phyloP scores from a whole-genome alignment of 495 filamentous ascomycete species.

The Hypomontagnella monticulosa region DNA sequence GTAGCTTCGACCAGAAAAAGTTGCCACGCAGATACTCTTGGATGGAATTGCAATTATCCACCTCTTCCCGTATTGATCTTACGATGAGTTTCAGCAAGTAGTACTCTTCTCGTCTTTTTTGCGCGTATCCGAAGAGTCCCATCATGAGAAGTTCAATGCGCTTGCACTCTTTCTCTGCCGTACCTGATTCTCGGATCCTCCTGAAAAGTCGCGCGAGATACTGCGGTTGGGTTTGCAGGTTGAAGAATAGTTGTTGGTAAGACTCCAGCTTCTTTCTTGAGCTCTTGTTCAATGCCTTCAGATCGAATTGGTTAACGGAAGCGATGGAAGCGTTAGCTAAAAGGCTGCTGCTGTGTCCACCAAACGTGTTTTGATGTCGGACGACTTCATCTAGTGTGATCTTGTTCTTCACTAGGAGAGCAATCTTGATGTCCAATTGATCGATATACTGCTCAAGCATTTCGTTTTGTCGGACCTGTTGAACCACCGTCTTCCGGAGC shows the following conservation, averaged over 20 bases:
- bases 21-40: slow-evolving; percentile 89
- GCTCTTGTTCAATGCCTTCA: slow-evolving; percentile 96
- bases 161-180: slow-evolving; percentile 90
- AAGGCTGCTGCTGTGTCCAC: slow-evolving; percentile 86
- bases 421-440: slow-evolving; percentile 98
- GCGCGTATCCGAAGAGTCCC: slow-evolving; percentile 96
- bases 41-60: slow-evolving; percentile 75
- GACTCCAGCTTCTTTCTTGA: slow-evolving; percentile 93
- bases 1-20: slow-evolving; percentile 91
- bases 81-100: slow-evolving; percentile 91
- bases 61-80: slow-evolving; percentile 84
- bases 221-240: slow-evolving; percentile 94
- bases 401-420: slow-evolving; percentile 97
- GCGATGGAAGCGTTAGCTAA: slow-evolving; percentile 87
- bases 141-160: slow-evolving; percentile 92
- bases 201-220: slow-evolving; percentile 91
- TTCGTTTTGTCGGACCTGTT: slow-evolving; percentile 96
- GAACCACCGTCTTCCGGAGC: slow-evolving; percentile 90
- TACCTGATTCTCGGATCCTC: slow-evolving; percentile 82
- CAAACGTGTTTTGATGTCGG: slow-evolving; percentile 95
- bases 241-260: slow-evolving; percentile 98
- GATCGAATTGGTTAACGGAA: slow-evolving; percentile 91
- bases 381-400: slow-evolving; percentile 98
- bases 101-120: slow-evolving; percentile 96
- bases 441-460: slow-evolving; percentile 97